Conservation (phyloP, 768 basidiomycete genomes). For the Panaeolus papilionaceus region DNA sequence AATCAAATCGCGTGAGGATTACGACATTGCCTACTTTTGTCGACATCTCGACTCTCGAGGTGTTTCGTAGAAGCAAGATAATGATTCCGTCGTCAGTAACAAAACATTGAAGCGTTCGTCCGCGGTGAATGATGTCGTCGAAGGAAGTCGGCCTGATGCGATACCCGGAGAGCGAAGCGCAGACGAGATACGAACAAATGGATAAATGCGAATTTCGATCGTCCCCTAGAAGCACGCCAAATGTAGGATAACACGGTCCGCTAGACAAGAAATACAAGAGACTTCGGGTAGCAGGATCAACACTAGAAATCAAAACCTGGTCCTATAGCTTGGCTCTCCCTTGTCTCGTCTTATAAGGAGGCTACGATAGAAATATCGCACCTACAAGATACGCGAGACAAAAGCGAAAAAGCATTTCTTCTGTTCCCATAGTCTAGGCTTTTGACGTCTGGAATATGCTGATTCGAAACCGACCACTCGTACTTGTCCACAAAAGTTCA, state of each 20-base stretch:
- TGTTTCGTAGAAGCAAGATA: constrained; percentile 6
- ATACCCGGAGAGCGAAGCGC: not conserved
- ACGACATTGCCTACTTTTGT: constrained; percentile 12
- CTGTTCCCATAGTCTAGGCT: not conserved
- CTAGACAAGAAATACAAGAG: not conserved
- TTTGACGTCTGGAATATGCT: not conserved
- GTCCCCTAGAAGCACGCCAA: not conserved
- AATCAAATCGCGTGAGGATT: constrained; percentile 2
- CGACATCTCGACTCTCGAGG: not conserved
- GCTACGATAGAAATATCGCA: not conserved
- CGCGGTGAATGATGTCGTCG: not conserved
- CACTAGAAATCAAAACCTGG: not conserved
- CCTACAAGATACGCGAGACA: not conserved
- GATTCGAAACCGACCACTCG: constrained; percentile 1
- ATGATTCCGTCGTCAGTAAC: not conserved
- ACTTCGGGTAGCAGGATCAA: not conserved
- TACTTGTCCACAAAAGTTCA: constrained; percentile 4
- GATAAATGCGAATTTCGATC: not conserved
- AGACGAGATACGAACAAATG: not conserved
- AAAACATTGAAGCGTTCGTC: not conserved
- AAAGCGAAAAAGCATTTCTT: constrained; percentile 8
- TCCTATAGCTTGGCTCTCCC: not conserved
- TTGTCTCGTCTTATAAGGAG: not conserved
- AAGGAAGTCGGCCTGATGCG: not conserved
- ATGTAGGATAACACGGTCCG: not conserved